Conservation (phyloP, 2,329 filamentous ascomycete genomes). For the Fonsecaea monophora region DNA sequence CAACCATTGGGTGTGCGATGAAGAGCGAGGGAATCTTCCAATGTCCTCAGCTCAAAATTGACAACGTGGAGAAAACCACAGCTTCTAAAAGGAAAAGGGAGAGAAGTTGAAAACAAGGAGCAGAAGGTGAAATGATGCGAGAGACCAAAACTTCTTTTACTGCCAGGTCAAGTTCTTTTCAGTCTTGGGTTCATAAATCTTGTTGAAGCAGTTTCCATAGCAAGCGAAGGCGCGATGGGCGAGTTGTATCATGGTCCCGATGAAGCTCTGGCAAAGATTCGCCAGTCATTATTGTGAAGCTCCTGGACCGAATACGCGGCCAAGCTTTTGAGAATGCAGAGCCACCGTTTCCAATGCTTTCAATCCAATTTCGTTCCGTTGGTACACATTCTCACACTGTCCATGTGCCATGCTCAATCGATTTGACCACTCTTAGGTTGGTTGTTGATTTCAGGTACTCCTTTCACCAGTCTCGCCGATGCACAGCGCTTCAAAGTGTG, state of each 20-base stretch:
- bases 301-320: not conserved
- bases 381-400: not conserved
- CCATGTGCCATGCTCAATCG: not conserved
- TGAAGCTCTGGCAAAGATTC: not conserved
- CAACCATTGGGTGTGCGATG: not conserved
- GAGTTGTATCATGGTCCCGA: not conserved
- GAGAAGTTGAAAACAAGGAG: not conserved
- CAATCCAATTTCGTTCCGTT: not conserved
- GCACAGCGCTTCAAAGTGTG: not conserved
- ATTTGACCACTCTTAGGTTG: not conserved
- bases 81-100: not conserved
- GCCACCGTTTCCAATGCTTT: not conserved
- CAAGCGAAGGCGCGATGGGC: constrained; percentile 24
- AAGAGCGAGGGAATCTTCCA: not conserved
- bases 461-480: not conserved
- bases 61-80: not conserved
- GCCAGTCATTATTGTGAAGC: not conserved
- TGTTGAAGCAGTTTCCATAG: constrained; percentile 19
- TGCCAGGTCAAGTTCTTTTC: not conserved
- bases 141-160: not conserved
- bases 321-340: not conserved
- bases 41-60: not conserved
- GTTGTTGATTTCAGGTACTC: not conserved
- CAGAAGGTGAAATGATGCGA: not conserved
- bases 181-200: not conserved